A percentile compares a stretch with the other conserved stretches of the same genome.
Conservation (phyloP, 306 rosid species). For the Vigna mungo region DNA sequence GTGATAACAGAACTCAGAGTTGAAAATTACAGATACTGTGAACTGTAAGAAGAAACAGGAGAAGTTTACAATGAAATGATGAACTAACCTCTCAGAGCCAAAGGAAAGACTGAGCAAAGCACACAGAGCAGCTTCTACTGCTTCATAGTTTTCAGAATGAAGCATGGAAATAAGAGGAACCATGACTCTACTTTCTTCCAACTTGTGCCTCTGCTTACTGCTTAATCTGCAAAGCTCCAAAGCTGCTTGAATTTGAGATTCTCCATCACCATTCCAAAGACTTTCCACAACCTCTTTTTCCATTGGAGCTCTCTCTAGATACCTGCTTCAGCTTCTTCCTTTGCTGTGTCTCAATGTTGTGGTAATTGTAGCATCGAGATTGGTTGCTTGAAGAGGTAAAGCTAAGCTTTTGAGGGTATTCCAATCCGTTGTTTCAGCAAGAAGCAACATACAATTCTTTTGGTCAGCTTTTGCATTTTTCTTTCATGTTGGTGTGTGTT, state of each 20-base stretch:
- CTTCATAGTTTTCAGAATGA: conserved; percentile 59
- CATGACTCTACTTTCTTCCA: conserved; percentile 65
- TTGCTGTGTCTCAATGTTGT: conserved; percentile 10
- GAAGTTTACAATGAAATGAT: conserved; percentile 27
- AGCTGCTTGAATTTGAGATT: conserved; percentile 68
- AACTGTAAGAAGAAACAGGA: not conserved
- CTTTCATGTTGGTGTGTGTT: conserved; percentile 36
- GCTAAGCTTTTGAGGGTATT: conserved; percentile 61
- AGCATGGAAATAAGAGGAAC: conserved; percentile 79
- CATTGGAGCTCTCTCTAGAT: conserved; percentile 52
- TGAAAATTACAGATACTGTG: not conserved
- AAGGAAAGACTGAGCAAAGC: conserved; percentile 81
- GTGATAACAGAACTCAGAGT: not conserved
- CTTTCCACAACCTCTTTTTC: conserved; percentile 60
- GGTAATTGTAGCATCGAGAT: conserved; percentile 52
- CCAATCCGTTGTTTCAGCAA: conserved; percentile 83
- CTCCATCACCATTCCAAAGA: conserved; percentile 60
- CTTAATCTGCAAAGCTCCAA: conserved; percentile 57
- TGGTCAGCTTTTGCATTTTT: conserved; percentile 46
- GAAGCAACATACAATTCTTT: conserved; percentile 81
- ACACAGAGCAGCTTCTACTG: conserved; percentile 71
- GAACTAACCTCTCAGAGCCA: conserved; percentile 84
- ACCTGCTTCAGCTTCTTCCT: conserved; percentile 9
- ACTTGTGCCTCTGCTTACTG: conserved; percentile 63
- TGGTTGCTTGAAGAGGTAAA: conserved; percentile 78